Evolutionary conservation across 495 filamentous ascomycete species (phyloP).

Genomic region (Podospora fimiseda): DNA sequence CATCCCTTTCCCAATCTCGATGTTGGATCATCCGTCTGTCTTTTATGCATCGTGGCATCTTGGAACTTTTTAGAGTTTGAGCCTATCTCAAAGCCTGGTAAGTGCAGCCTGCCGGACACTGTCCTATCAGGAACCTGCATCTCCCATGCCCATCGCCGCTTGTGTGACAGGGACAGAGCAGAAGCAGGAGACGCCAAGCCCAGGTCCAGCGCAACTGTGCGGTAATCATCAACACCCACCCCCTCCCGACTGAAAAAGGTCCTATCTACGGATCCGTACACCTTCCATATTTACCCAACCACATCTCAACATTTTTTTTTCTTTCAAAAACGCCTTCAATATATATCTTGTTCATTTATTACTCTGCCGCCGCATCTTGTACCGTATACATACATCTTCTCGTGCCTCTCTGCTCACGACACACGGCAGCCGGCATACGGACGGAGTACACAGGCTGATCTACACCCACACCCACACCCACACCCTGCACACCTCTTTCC

Average conservation of each 20-base stretch:
- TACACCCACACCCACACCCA: constrained; percentile 15
- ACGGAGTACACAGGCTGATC: constrained; percentile 19
- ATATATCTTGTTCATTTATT: not conserved
- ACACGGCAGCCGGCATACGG: not conserved
- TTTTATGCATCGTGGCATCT: not conserved
- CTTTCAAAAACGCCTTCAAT: not conserved
- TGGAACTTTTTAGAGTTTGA: too few species aligned
- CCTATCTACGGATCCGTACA: not conserved
- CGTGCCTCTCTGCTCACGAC: not conserved
- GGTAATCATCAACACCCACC: constrained; percentile 6
- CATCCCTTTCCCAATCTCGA: not conserved
- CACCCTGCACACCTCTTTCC: too few species aligned
- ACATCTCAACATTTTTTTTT: not conserved
- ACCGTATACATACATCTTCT: not conserved
- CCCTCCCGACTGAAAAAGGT: not conserved
- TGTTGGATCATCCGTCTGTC: not conserved
- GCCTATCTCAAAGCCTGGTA: too few species aligned
- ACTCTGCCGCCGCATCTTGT: not conserved
- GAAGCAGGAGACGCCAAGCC: constrained; percentile 10
- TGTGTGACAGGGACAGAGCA: constrained; percentile 12
- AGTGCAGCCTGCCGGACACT: constrained; percentile 6
- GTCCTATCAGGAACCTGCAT: constrained; percentile 6
- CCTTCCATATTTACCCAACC: not conserved
- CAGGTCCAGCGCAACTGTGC: constrained; percentile 15
- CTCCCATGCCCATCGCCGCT: constrained; percentile 1